A percentile compares a stretch with the other conserved stretches of the same genome.
These are phyloP conservation scores for Arabidopsis lyrata DNA, from an alignment of 441 rosid species.

Conservation along the genomic window DNA sequence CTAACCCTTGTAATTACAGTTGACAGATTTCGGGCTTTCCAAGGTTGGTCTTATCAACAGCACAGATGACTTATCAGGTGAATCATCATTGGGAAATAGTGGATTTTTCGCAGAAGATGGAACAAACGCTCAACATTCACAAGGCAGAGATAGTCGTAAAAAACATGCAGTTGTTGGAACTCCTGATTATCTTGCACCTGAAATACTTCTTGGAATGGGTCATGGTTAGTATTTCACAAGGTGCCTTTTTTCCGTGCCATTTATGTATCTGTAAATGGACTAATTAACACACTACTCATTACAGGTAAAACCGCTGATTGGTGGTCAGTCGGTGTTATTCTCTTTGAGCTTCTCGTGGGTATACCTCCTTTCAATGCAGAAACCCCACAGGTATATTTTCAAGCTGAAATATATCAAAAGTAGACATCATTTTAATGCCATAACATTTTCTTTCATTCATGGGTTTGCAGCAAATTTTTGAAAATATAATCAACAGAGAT, in stretches of 20 bases:
- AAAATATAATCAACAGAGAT: constrained; percentile 93
- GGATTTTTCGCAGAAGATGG: constrained; percentile 66
- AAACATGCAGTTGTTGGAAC: constrained; percentile 90
- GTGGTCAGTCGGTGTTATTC: constrained; percentile 99
- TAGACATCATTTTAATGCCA: not conserved
- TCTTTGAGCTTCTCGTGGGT: constrained; percentile 92
- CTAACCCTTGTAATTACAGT: constrained; percentile 66
- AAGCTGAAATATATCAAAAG: constrained; percentile 2
- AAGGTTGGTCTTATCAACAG: constrained; percentile 98
- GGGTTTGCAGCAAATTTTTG: constrained; percentile 86
- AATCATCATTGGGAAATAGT: constrained; percentile 60
- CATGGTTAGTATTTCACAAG: constrained; percentile 65
- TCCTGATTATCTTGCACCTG: constrained; percentile 99
- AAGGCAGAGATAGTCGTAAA: constrained; percentile 66
- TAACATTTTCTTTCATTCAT: constrained; percentile 9
- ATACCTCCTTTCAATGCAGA: constrained; percentile 96
- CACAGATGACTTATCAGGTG: constrained; percentile 93
- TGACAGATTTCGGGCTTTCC: constrained; percentile 99
- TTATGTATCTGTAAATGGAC: constrained; percentile 15
- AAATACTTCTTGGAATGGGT: constrained; percentile 99
- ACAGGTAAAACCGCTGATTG: constrained; percentile 96
- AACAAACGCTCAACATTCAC: constrained; percentile 51
- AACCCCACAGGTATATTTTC: constrained; percentile 75
- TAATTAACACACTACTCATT: constrained; percentile 31
- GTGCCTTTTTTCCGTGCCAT: constrained; percentile 3